These are phyloP conservation scores for Adiantum capillusveneris DNA, from an alignment of 75 land plant species.

Conservation along the genomic window DNA sequence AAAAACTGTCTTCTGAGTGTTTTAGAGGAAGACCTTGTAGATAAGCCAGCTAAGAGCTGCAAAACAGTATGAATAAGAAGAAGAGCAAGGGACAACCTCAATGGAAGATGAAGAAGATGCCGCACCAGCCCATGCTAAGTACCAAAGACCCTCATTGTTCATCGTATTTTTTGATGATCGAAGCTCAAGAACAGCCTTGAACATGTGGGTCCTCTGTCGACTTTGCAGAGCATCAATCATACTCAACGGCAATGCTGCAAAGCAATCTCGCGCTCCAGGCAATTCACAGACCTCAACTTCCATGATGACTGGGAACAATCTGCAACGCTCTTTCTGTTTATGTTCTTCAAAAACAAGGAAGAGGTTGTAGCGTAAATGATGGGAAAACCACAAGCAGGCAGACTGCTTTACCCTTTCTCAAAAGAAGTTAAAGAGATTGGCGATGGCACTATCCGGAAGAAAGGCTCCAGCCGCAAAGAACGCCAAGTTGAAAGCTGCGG, in stretches of 20 bases:
- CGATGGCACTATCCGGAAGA: too few relatives aligned
- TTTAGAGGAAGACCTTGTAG: neutral
- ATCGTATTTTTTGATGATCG: conserved; percentile 13
- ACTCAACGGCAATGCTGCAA: conserved; percentile 64
- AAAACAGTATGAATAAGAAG: neutral
- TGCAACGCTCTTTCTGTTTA: too few relatives aligned
- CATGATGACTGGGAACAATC: conserved; percentile 24
- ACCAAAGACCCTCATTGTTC: conserved; percentile 27
- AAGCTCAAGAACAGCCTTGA: conserved; percentile 56
- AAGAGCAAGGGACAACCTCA: conserved; percentile 53
- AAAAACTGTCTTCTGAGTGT: too few relatives aligned
- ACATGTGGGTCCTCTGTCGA: conserved; percentile 25
- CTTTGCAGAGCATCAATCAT: conserved; percentile 50
- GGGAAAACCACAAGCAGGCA: too few relatives aligned
- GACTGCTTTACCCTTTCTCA: too few relatives aligned
- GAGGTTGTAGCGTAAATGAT: too few relatives aligned
- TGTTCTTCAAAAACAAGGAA: too few relatives aligned
- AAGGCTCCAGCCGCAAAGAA: too few relatives aligned
- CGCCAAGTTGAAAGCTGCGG: too few relatives aligned
- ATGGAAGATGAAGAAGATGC: conserved; percentile 61
- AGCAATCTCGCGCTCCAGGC: conserved; percentile 51
- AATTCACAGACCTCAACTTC: conserved; percentile 74
- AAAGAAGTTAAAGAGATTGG: too few relatives aligned
- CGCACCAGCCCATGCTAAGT: conserved; percentile 86
- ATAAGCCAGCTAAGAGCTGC: neutral